Evolutionary conservation across 208 protist genomes (phyloP).

Genomic region (Angomonas desouzai): DNA sequence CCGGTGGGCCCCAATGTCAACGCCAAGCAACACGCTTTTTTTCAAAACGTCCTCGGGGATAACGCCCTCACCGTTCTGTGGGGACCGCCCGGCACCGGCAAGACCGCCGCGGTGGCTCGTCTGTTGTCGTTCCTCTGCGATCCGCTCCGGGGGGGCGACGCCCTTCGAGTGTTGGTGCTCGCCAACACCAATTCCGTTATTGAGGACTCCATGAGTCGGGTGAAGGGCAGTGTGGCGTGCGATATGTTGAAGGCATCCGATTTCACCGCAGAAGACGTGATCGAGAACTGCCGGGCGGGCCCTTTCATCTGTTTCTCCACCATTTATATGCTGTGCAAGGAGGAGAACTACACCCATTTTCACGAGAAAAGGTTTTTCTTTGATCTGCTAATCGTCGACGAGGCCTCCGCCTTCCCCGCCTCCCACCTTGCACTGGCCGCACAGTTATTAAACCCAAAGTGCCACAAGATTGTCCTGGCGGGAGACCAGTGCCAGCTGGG

Average conservation of each 20-base stretch:
- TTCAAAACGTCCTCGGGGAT: neutral
- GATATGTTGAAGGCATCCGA: too few relatives aligned
- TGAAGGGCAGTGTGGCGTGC: neutral
- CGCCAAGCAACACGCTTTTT: neutral
- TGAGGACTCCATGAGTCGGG: neutral
- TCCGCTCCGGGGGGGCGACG: too few relatives aligned
- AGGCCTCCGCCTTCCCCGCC: slow-evolving; percentile 17
- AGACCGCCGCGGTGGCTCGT: slow-evolving; percentile 15
- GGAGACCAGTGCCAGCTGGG: slow-evolving; percentile 21
- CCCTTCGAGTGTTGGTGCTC: slow-evolving; percentile 4
- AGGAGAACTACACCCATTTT: neutral
- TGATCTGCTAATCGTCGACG: slow-evolving; percentile 21
- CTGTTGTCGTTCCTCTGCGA: too few relatives aligned
- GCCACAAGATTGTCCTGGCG: slow-evolving; percentile 17
- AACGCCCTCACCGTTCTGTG: slow-evolving; percentile 18
- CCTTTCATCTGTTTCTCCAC: neutral
- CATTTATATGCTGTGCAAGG: slow-evolving; percentile 5
- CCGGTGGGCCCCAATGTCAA: neutral
- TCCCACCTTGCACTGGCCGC: neutral
- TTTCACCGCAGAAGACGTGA: neutral
- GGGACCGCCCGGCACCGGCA: slow-evolving; percentile 23
- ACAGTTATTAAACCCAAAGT: slow-evolving; percentile 12
- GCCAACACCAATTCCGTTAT: slow-evolving; percentile 16
- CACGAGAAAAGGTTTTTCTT: slow-evolving; percentile 8
- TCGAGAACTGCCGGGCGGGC: neutral